Percentiles rank a stretch among this genome's conserved stretches.
Conservation (phyloP, 169 alveolate genomes). For the Eimeria necatrix region DNA sequence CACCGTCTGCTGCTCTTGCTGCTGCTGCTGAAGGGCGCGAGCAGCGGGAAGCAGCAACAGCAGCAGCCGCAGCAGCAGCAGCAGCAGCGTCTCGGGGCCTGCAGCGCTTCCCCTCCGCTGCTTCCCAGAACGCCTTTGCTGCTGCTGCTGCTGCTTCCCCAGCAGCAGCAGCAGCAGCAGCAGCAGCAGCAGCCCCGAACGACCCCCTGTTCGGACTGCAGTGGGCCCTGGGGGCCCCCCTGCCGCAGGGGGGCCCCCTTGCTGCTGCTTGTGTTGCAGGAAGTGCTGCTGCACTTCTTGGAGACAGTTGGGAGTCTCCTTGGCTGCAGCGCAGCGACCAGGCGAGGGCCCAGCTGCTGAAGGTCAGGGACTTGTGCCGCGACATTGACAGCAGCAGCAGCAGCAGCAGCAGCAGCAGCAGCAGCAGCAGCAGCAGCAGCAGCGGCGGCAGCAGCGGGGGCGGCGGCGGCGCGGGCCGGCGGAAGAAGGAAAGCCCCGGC, state of each 20-base stretch:
- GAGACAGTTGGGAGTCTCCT: neutral
- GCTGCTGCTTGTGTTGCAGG: neutral
- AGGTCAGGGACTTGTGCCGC: conserved; percentile 54
- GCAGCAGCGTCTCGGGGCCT: no score
- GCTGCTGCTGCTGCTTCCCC: neutral
- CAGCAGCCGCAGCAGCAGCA: no score
- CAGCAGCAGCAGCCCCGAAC: conserved; percentile 13
- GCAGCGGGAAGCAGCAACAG: no score
- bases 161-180: neutral
- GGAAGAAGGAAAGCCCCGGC: neutral
- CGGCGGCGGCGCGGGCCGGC: neutral
- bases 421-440: neutral
- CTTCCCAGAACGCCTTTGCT: neutral
- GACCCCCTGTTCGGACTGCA: conserved; percentile 73
- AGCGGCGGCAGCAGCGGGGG: neutral
- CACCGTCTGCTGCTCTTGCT: neutral
- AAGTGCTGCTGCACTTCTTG: conserved; percentile 22
- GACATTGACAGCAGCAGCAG: neutral
- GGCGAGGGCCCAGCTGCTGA: conserved; percentile 34
- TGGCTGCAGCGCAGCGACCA: neutral
- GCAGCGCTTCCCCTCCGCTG: no score
- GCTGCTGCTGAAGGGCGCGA: neutral
- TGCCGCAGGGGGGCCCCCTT: neutral
- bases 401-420: conserved; percentile 2
- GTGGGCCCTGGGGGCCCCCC: conserved; percentile 74